Base-by-base conservation (phyloP, 768 basidiomycete genomes). In the Lactarius akahatsu region DNA sequence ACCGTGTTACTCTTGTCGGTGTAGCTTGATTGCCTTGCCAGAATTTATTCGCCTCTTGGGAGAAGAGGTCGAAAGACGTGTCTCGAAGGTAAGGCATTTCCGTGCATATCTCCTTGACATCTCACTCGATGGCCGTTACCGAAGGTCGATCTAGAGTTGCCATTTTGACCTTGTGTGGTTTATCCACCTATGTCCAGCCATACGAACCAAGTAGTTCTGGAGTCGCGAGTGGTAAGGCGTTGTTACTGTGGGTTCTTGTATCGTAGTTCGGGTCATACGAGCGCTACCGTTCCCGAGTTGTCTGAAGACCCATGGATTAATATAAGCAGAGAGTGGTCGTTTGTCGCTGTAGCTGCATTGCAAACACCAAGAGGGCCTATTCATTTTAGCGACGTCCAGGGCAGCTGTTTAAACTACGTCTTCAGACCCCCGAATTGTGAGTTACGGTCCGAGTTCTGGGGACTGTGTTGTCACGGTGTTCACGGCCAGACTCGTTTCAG, bases 41-140 rank as follows among this genome's bases (percentile, higher is more conserved):
- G 62, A 45, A n/a, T 63, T 63, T 63, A 36, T 41, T 45, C 40
- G 41, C 23, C 18, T 23, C 26, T 43, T 57, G 41, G 62, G 41
- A 2, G 55, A 56, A 15, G 62, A 63, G 34, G 41, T 63, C n/a
- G 62, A 63, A 5, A 41, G 28, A 23, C 28, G 55, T 30, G 62
- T 63, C 41, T 57, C 62, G 1, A 18, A 34, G 18, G 62, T 47
- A 45, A 57, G 62, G 8, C 40, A 26, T 28, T 38, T 56, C 18
- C 43, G 1, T 34, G 18, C 13, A 16, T 47, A 36, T 23, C 11
- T 20, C 40, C 10, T 34, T 57, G 32, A 26, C 26, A 32, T 28
- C 43, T 45, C 18, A 52, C 13, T 18, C 30, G 45, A 3, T 40
- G 30, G 10, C 13, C 16, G 9, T 32, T 10, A 26, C 13, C n/a